These are phyloP conservation scores for Triticum dicoccoides DNA, from an alignment of 176 grass and related monocot genomes.

Conservation along the genomic window DNA sequence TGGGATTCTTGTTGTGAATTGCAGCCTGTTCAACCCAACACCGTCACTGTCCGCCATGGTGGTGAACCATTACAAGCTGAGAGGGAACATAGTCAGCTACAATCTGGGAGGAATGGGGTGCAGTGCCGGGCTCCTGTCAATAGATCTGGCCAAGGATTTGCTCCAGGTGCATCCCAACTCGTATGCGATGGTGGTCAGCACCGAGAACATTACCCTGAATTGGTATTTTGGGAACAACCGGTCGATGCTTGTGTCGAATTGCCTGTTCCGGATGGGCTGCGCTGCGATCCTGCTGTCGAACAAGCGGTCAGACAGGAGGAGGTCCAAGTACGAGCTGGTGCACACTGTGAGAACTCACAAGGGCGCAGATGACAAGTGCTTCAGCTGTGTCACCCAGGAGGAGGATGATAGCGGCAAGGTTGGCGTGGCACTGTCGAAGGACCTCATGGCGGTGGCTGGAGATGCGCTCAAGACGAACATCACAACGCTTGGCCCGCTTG, in stretches of 20 bases:
- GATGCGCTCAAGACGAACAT: conserved; percentile 93
- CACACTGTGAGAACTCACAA: conserved; percentile 84
- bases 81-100: conserved; percentile 79
- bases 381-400: conserved; percentile 77
- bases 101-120: conserved; percentile 92
- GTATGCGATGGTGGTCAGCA: conserved; percentile 79
- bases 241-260: conserved; percentile 74
- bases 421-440: conserved; percentile 76
- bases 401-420: conserved; percentile 53
- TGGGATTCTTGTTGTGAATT: conserved; percentile 73
- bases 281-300: conserved; percentile 80
- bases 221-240: conserved; percentile 85
- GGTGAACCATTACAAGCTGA: conserved; percentile 87
- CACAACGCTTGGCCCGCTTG: conserved; percentile 76
- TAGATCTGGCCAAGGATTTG: conserved; percentile 79
- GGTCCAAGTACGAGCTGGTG: conserved; percentile 80
- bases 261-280: conserved; percentile 85
- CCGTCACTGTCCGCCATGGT: conserved; percentile 88
- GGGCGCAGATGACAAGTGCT: conserved; percentile 80
- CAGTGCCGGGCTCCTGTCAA: conserved; percentile 67
- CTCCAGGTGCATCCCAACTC: conserved; percentile 73
- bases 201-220: conserved; percentile 85
- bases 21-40: conserved; percentile 88
- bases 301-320: conserved; percentile 37
- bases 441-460: conserved; percentile 79